Base-by-base conservation (phyloP, 495 filamentous ascomycete species). In the Penicillium taxi region DNA sequence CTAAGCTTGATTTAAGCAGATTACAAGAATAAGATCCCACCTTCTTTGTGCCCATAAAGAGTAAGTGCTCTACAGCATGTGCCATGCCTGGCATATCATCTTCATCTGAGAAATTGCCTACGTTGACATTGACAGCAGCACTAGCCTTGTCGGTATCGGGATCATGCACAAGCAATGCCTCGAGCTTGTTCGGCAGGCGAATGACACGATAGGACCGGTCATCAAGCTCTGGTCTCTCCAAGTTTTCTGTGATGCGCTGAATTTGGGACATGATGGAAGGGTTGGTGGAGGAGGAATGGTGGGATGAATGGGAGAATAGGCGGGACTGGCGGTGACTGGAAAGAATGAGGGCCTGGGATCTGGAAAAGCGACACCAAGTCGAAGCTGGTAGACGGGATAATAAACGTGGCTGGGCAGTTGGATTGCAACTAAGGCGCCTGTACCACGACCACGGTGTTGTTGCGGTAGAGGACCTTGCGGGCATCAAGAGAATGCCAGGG, bases 21-120 rank as follows among this genome's bases (percentile, higher is more conserved):
- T 3, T 9, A 19, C 14, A 6, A n/a, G 7, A 29, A 6, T 13
- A n/a, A 32, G n/a, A 18, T 54, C 61, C 39, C 59, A 84, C 82
- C 73, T 98, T 98, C 61, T 94, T 78, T 7, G 91, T 99, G 26
- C 91, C 91, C 93, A 99, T 96, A 67, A 99, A 99, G 6, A 96
- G 66, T 51, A 96, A 67, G 74, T 96, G 78, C 48, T 95, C 88
- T 26, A 94, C 82, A 1, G 84, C 85, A 64, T 95, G 89, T 8
- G 84, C 86, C 72, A 87, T 84, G 20, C 89, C 93, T n/a, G 86
- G 87, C 77, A 96, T 82, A 47, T 87, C 82, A 54, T 84, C 78
- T 45, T 78, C 72, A 52, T 99, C 91, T 52, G 85, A 91, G 61
- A 94, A 96, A 60, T 83, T 94, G 19, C 91, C 91, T 6, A 93